Evolutionary conservation across 2,329 filamentous ascomycete genomes (phyloP).

Genomic region (Exophiala bonariae): DNA sequence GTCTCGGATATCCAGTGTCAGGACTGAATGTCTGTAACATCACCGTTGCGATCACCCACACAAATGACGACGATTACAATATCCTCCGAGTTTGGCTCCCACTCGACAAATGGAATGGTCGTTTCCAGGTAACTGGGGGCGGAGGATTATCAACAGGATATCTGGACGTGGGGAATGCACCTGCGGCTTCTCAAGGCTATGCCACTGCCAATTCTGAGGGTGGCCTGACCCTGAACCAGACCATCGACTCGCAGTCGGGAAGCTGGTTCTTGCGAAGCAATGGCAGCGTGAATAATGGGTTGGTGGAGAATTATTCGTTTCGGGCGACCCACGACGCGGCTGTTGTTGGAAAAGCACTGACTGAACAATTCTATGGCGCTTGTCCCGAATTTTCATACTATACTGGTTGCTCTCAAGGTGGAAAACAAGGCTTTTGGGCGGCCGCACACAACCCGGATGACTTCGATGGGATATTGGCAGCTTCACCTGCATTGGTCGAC

Average conservation of each 20-base stretch:
- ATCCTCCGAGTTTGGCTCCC: conserved; percentile 40
- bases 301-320: conserved; percentile 37
- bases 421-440: conserved; percentile 58
- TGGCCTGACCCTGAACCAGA: conserved; percentile 45
- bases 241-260: conserved; percentile 29
- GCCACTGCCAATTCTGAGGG: conserved; percentile 45
- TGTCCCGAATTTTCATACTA: conserved; percentile 44
- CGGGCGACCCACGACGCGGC: conserved; percentile 36
- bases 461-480: conserved; percentile 31
- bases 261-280: conserved; percentile 43
- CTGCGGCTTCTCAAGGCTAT: conserved; percentile 17
- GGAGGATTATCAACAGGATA: not conserved
- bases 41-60: conserved; percentile 44
- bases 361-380: conserved; percentile 13
- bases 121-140: too few relatives aligned
- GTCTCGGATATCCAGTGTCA: too few relatives aligned
- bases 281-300: conserved; percentile 36
- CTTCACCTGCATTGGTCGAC: conserved; percentile 12
- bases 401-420: conserved; percentile 60
- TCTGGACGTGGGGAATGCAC: not conserved
- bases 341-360: conserved; percentile 26
- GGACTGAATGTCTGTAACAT: conserved; percentile 41
- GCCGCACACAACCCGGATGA: conserved; percentile 28
- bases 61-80: conserved; percentile 40
- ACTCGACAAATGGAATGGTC: conserved; percentile 7